phyloP scores from a whole-genome alignment of 345 rosid species.

The Eutrema heterophyllum region DNA sequence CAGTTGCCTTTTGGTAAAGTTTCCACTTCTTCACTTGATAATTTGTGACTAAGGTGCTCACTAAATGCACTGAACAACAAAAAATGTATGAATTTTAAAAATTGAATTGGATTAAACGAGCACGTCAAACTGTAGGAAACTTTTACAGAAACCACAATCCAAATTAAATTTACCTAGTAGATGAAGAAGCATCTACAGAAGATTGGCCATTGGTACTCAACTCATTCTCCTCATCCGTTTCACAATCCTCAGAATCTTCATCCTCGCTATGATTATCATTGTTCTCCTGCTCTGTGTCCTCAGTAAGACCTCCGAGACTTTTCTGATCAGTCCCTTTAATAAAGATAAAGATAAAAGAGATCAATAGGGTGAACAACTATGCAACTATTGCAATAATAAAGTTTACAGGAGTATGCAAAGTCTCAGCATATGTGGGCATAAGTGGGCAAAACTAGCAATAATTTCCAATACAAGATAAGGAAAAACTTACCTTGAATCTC shows the following conservation, averaged over 20 bases:
- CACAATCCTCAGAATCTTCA: constrained; percentile 36
- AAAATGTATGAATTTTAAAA: not conserved
- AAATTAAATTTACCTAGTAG: constrained; percentile 39
- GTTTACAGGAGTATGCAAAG: not conserved
- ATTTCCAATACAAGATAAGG: not conserved
- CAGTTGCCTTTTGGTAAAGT: constrained; percentile 46
- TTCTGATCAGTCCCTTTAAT: constrained; percentile 34
- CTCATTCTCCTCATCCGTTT: constrained; percentile 43
- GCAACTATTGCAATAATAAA: constrained; percentile 11
- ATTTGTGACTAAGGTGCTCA: constrained; percentile 50
- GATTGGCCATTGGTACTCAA: constrained; percentile 30
- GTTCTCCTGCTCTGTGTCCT: constrained; percentile 24
- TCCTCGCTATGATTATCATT: constrained; percentile 38
- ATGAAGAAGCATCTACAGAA: constrained; percentile 19
- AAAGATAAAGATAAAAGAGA: constrained; percentile 12
- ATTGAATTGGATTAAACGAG: not conserved
- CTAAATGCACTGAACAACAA: constrained; percentile 55
- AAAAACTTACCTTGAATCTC: constrained; percentile 30
- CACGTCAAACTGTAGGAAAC: not conserved
- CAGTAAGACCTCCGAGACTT: constrained; percentile 24
- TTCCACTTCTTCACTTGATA: constrained; percentile 57
- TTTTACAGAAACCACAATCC: not conserved
- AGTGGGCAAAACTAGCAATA: not conserved
- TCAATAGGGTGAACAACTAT: not conserved
- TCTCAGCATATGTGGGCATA: not conserved